Evolutionary conservation across 257 asterid species (phyloP), one percentile per base, ranked within the genome.

Genomic region (Fraxinus pennsylvanica): DNA sequence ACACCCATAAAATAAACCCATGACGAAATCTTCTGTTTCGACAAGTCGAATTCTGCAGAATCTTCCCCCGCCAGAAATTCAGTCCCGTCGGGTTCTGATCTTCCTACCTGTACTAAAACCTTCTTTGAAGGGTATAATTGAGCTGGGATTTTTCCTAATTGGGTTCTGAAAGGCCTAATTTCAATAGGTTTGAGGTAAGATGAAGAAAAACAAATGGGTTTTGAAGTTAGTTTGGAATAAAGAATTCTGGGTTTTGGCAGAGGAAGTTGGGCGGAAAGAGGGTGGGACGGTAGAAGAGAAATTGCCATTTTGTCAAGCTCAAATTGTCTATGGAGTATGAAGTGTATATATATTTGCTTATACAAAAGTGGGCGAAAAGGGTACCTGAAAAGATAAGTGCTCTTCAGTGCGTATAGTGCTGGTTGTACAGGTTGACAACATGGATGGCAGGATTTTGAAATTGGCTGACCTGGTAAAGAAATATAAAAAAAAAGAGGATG

Each of bases 31-130:
- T 87, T 90, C 87, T 96, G 99, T 9, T 91, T 76, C 70, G 96
- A 86, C 50, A 92, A 73, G 19, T 82, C 81, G 76, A 96, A 96
- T 76, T 86, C 85, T 17, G 99, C 99, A 0, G 97, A 92, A 85
- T 96, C 98, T 78, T 93, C 99, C 15, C 97, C 99, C 30, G 87
- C 94, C 73, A 85, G 45, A 69, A 67, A 83, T 30, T 89, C 91
- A 74, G 32, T 66, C 41, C 32, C 75, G 29, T 89, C 89, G 29
- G 80, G 70, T 45, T 89, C 96, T 6, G 84, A 79, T 8, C 85
- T 76, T 41, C 90, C 88, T 25, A 87, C 90, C 6, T 77, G 78
- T 1, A 85, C 32, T 8, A 84, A 85, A 35, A 81, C 43, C 6
- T 21, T 76, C 57, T 50, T 69, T 63, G 76, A 69, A 25, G 69